Evolutionary conservation across 345 rosid genomes (phyloP).

Genomic region (Populus ilicifolia): DNA sequence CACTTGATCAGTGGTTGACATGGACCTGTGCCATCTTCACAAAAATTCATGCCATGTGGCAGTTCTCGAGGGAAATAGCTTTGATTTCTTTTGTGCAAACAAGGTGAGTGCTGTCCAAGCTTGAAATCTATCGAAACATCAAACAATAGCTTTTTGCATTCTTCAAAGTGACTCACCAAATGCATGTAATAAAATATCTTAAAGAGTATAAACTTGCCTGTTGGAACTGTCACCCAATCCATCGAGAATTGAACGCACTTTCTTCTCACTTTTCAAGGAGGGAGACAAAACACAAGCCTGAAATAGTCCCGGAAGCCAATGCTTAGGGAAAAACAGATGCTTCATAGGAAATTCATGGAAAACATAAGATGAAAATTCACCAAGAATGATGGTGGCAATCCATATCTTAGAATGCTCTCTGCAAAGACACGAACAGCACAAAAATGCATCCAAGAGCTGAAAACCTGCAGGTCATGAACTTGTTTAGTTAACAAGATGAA

Average conservation of each 20-base stretch:
- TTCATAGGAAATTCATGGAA: not conserved
- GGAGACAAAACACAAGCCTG: constrained; percentile 94
- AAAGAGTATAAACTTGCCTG: constrained; percentile 49
- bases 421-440: constrained; percentile 94
- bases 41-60: too few species aligned
- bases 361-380: constrained; percentile 36
- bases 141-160: not conserved
- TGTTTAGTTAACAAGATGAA: not conserved
- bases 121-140: not conserved
- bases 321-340: constrained; percentile 9
- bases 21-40: too few species aligned
- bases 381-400: constrained; percentile 94
- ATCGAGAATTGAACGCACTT: constrained; percentile 89
- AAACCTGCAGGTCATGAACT: constrained; percentile 55
- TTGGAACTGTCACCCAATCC: constrained; percentile 61
- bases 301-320: constrained; percentile 21
- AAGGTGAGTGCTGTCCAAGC: not conserved
- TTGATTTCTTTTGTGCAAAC: not conserved
- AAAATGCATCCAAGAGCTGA: constrained; percentile 99
- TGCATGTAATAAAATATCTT: not conserved
- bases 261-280: constrained; percentile 76
- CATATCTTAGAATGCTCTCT: constrained; percentile 97
- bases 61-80: not conserved
- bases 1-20: too few species aligned
- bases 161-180: not conserved